phyloP scores from a whole-genome alignment of 2,329 filamentous ascomycete genomes.

The Neodidymelliopsis sp. region DNA sequence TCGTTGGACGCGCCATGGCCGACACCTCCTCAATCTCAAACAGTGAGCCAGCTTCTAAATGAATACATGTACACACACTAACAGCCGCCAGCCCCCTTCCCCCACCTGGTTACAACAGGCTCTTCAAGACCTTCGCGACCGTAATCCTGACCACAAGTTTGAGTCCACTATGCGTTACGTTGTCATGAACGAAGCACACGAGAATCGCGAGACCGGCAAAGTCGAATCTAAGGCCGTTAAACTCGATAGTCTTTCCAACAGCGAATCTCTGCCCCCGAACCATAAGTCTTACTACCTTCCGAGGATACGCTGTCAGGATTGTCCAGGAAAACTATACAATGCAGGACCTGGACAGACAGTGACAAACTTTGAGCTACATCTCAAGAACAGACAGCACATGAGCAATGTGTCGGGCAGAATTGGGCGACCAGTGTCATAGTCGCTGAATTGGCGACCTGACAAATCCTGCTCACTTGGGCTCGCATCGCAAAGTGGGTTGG shows the following conservation, averaged over 20 bases:
- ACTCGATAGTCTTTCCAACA: slow-evolving; percentile 54
- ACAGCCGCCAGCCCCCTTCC: slow-evolving; percentile 72
- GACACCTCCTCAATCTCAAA: slow-evolving; percentile 64
- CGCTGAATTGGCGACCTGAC: not conserved
- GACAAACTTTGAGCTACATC: slow-evolving; percentile 90
- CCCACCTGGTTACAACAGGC: slow-evolving; percentile 84
- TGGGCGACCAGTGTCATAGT: slow-evolving; percentile 24
- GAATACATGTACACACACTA: slow-evolving; percentile 14
- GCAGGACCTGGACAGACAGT: slow-evolving; percentile 85
- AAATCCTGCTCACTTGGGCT: too few relatives aligned
- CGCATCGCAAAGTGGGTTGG: too few relatives aligned
- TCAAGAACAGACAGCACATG: slow-evolving; percentile 80
- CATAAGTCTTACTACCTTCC: slow-evolving; percentile 85
- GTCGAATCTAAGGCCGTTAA: slow-evolving; percentile 59
- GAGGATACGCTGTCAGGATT: slow-evolving; percentile 89
- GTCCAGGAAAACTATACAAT: slow-evolving; percentile 92
- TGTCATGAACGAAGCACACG: slow-evolving; percentile 68
- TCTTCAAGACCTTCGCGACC: slow-evolving; percentile 72
- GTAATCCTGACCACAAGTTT: slow-evolving; percentile 82
- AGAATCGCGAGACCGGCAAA: slow-evolving; percentile 64
- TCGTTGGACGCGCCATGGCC: slow-evolving; percentile 71
- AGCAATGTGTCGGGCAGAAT: slow-evolving; percentile 46
- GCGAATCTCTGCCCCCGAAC: slow-evolving; percentile 65
- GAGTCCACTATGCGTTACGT: slow-evolving; percentile 92
- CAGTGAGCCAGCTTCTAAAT: slow-evolving; percentile 61